Evolutionary conservation across 495 filamentous ascomycete genomes (phyloP).

Genomic region (Penicillium malachiteum): DNA sequence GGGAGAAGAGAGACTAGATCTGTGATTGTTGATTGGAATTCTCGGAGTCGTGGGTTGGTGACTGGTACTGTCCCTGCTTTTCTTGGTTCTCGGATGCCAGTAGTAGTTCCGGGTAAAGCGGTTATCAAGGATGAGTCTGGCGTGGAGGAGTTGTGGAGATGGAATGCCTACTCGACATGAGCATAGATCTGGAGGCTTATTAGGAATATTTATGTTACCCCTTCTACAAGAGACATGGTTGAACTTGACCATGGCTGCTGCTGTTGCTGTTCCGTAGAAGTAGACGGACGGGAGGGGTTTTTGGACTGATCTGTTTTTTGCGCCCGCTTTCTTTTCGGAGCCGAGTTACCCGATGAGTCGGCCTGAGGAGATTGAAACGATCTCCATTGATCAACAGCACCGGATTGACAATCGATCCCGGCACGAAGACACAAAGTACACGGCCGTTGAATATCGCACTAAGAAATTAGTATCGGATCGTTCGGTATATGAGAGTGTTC

Average conservation of each 20-base stretch:
- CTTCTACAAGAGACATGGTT: conserved; percentile 28
- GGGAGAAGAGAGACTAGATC: conserved; percentile 22
- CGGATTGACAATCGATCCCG: conserved; percentile 4
- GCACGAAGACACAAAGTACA: conserved; percentile 12
- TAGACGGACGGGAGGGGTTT: background rate
- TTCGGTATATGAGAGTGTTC: no score
- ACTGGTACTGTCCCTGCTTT: background rate
- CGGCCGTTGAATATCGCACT: conserved; percentile 19
- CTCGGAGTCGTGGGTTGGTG: background rate
- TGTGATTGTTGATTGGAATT: background rate
- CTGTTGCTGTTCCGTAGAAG: no score
- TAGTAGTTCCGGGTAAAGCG: conserved; percentile 22
- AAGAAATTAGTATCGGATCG: background rate
- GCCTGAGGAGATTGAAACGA: background rate
- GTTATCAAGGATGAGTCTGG: conserved; percentile 14
- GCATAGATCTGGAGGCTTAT: background rate
- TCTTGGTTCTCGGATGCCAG: background rate
- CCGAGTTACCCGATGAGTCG: background rate
- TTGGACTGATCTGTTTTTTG: background rate
- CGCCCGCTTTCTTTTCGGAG: background rate
- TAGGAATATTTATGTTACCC: conserved; percentile 12
- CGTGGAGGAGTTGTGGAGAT: conserved; percentile 19
- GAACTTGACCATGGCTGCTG: conserved; percentile 26
- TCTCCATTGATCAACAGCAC: conserved; percentile 1
- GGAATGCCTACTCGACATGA: conserved; percentile 21